phyloP scores from a whole-genome alignment of 164 flowering plant species.

The Dillenia suffruticosa region DNA sequence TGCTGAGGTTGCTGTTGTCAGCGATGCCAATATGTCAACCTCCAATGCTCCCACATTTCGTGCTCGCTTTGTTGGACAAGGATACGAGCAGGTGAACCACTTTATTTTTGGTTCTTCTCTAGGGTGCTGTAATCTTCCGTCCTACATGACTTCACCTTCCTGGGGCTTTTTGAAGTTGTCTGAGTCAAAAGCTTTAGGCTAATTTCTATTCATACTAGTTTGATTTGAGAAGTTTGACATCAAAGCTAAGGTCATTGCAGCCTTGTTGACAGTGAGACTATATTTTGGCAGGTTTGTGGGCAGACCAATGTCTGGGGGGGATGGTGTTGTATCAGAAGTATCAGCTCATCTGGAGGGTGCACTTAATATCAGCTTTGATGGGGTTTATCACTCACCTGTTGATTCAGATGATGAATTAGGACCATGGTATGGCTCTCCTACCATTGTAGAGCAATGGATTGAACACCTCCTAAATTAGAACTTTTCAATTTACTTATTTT shows the following conservation, averaged over 20 bases:
- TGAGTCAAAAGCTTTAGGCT: too few relatives aligned
- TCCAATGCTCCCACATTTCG: constrained; percentile 30
- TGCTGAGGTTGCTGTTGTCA: constrained; percentile 27
- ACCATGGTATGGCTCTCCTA: constrained; percentile 95
- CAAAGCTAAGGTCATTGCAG: too few relatives aligned
- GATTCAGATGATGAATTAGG: constrained; percentile 77
- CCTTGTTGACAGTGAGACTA: background rate
- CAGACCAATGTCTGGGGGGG: constrained; percentile 90
- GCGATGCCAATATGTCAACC: constrained; percentile 14
- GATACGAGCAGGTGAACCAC: constrained; percentile 76
- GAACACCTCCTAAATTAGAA: constrained; percentile 50
- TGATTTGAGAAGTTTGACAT: too few relatives aligned
- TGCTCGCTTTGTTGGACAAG: constrained; percentile 84
- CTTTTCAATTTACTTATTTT: too few relatives aligned
- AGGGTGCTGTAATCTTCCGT: too few relatives aligned
- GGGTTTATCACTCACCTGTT: constrained; percentile 91
- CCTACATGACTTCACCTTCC: too few relatives aligned
- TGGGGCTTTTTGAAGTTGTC: too few relatives aligned
- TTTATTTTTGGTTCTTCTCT: too few relatives aligned
- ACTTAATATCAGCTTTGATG: constrained; percentile 67
- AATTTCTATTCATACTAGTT: too few relatives aligned
- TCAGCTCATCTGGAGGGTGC: constrained; percentile 89
- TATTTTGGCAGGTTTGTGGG: constrained; percentile 69
- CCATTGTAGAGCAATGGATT: constrained; percentile 67
- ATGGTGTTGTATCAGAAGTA: constrained; percentile 87